Base-by-base conservation (phyloP, 1,139 yeast genomes). In the Yamadazyma trypodendri region DNA sequence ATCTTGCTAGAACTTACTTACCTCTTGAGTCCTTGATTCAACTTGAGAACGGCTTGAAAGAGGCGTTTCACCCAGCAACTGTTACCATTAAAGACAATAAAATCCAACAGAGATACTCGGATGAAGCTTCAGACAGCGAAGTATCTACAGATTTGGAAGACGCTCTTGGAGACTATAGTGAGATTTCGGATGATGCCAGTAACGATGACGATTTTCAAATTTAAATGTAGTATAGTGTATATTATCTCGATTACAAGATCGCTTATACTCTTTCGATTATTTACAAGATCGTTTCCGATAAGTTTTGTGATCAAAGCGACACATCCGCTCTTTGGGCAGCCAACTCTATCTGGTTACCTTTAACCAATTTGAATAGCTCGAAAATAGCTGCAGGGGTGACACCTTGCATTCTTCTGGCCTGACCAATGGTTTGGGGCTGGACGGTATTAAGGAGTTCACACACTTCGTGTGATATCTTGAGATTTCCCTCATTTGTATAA, bases 391-490 rank as follows among this genome's bases (percentile, higher is more conserved):
- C 87, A 0, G 97, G 96, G 0, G 97, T 92, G 1, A 92, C 82
- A 0, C 98, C 97, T 54, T 92, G 95, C 13, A 90, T 84, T 49
- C 97, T 72, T 54, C 96, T 74, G 0, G 97, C 97, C 56, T 92
- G 97, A 0, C 97, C 97, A 35, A 92, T 78, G 0, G 97, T 92
- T 39, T 77, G 78, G 0, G 98, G 98, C 45, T 87, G 84, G 11
- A 88, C 78, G 5, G 75, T 72, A 51, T 88, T 86, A 40, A 92
- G 68, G 16, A 86, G 63, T 24, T 70, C 69, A 38, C 87, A 77
- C 16, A 82, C 94, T 54, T 92, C 98, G 28, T 77, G 72, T 0
- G 96, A 86, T 14, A 92, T 58, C 41, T 68, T 70, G 28, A 69
- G 41, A 51, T 53, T 61, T 3, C 75, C 75, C 30, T 63, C 63